Evolutionary conservation across 495 filamentous ascomycete species (phyloP).

Genomic region (Durotheca rogersii): DNA sequence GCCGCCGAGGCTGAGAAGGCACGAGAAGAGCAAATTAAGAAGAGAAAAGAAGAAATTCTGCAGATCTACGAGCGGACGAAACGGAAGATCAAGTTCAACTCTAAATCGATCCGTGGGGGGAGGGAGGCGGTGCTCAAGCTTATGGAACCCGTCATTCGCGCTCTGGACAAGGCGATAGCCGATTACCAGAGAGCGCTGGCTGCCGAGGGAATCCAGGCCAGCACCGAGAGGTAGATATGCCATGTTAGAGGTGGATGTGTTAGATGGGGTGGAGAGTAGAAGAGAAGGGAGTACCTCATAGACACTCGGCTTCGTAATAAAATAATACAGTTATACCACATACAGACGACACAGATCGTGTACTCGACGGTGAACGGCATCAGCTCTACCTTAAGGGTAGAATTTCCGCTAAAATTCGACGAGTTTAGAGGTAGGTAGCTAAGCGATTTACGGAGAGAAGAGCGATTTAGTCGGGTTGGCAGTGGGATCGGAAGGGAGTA

Average conservation of each 20-base stretch:
- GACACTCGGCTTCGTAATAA: slow-evolving; percentile 1
- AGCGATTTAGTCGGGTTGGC: background rate
- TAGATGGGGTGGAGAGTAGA: slow-evolving; percentile 5
- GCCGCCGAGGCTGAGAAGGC: slow-evolving; percentile 76
- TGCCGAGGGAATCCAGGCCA: slow-evolving; percentile 52
- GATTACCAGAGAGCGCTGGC: slow-evolving; percentile 66
- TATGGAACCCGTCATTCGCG: slow-evolving; percentile 66
- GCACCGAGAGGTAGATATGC: slow-evolving; percentile 28
- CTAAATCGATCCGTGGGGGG: slow-evolving; percentile 69
- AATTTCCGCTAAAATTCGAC: too few relatives aligned
- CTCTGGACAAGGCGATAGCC: slow-evolving; percentile 62
- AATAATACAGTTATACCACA: slow-evolving; percentile 24
- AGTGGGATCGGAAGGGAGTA: background rate
- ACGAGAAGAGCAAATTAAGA: slow-evolving; percentile 59
- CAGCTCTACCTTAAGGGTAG: too few relatives aligned
- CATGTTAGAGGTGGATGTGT: slow-evolving; percentile 6
- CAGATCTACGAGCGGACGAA: slow-evolving; percentile 69
- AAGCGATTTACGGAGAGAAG: background rate
- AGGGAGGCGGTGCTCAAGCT: slow-evolving; percentile 71
- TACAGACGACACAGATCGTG: too few relatives aligned
- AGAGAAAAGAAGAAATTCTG: slow-evolving; percentile 66
- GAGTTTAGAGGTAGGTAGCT: too few relatives aligned
- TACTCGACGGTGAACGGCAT: slow-evolving; percentile 2
- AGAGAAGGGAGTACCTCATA: too few relatives aligned
- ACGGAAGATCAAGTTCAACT: slow-evolving; percentile 64